phyloP scores from a whole-genome alignment of 2,329 filamentous ascomycete species.

The Rugonectria rugulosa region DNA sequence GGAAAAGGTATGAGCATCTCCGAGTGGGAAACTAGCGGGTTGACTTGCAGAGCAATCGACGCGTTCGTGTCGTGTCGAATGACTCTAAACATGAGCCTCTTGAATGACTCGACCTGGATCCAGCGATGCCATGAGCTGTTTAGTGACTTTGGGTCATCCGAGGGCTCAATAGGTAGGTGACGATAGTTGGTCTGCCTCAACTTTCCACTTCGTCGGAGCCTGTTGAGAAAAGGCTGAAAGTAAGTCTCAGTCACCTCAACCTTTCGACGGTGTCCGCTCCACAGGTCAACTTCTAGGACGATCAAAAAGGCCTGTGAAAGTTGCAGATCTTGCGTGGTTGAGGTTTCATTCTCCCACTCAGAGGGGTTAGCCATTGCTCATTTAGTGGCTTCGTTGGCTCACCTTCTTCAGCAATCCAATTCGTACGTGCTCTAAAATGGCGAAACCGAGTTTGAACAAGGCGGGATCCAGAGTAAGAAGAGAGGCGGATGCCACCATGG shows the following conservation, averaged over 20 bases:
- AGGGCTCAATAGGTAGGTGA: no score
- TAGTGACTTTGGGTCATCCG: no score
- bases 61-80: slow-evolving; percentile 4
- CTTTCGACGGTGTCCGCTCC: slow-evolving; percentile 5
- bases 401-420: neutral
- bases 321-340: neutral
- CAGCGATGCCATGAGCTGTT: neutral
- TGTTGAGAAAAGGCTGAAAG: slow-evolving; percentile 2
- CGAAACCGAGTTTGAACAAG: neutral
- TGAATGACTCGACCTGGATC: neutral
- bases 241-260: slow-evolving; percentile 3
- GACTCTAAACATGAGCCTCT: slow-evolving; percentile 2
- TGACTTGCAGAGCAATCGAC: slow-evolving; percentile 2
- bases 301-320: slow-evolving; percentile 8
- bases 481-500: neutral
- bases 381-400: neutral
- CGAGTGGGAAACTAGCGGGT: neutral
- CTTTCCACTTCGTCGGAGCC: neutral
- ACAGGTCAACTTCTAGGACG: slow-evolving; percentile 3
- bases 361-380: neutral
- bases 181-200: neutral
- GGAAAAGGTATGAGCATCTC: slow-evolving; percentile 5
- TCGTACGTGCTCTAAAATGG: neutral
- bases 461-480: neutral
- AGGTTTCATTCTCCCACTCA: slow-evolving; percentile 4